Percentiles rank a stretch among this genome's conserved stretches.
Evolutionary conservation across 78 protist genomes (phyloP).

Genomic region (Dictyostelium capitatum): DNA sequence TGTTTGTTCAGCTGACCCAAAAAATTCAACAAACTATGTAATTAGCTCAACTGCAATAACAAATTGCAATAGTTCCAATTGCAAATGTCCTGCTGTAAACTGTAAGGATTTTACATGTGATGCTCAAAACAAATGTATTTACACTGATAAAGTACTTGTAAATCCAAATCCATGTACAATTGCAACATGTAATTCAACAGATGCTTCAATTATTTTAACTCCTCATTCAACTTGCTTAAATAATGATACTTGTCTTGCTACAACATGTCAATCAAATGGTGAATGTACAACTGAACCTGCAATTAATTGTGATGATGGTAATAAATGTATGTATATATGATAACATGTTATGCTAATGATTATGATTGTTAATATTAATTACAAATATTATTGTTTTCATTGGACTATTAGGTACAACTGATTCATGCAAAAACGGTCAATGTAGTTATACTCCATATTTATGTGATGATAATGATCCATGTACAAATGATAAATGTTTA

Average conservation of each 20-base stretch:
- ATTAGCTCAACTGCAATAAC: not conserved
- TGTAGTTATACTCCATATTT: not conserved
- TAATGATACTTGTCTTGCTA: not conserved
- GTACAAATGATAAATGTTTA: slow-evolving; percentile 48
- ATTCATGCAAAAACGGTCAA: not conserved
- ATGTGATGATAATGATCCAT: slow-evolving; percentile 24
- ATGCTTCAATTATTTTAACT: not conserved
- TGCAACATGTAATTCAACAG: not conserved
- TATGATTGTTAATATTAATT: no score
- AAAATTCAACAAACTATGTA: not conserved
- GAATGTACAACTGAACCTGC: not conserved
- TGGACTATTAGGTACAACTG: no score
- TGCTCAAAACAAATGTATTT: not conserved
- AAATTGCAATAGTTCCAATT: not conserved
- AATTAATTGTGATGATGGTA: not conserved
- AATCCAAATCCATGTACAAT: not conserved
- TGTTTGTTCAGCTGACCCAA: not conserved
- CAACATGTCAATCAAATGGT: not conserved
- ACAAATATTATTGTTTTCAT: no score
- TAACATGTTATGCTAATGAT: slow-evolving; percentile 17
- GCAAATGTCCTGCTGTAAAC: not conserved
- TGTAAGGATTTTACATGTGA: not conserved
- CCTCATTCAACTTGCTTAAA: not conserved
- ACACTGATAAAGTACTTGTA: not conserved
- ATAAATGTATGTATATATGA: not conserved